Evolutionary conservation across 805 yeast genomes (phyloP).

Genomic region (Barnettozyma populi): DNA sequence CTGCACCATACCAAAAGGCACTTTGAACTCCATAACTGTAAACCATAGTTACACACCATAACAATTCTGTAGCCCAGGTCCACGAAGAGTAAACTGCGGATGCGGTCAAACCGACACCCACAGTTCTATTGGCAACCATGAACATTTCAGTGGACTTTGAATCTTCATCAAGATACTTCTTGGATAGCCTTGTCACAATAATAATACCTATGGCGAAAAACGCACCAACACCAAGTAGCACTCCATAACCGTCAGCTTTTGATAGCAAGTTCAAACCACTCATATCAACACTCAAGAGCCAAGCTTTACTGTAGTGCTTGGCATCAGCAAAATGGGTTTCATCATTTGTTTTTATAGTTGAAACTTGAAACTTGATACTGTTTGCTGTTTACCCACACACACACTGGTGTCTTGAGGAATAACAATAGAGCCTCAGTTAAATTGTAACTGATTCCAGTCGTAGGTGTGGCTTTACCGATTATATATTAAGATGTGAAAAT

Average conservation of each 20-base stretch:
- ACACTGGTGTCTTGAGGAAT: neutral
- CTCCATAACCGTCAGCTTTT: slow-evolving; percentile 35
- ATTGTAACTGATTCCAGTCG: neutral
- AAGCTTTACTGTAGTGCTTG: neutral
- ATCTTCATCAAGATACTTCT: slow-evolving; percentile 31
- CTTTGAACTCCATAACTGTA: slow-evolving; percentile 37
- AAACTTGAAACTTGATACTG: neutral
- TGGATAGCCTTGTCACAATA: slow-evolving; percentile 28
- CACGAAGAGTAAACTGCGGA: slow-evolving; percentile 38
- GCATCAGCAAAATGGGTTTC: neutral
- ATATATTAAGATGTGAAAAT: too few relatives aligned
- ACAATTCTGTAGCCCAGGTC: slow-evolving; percentile 40
- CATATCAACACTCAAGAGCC: slow-evolving; percentile 14
- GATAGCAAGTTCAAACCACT: slow-evolving; percentile 26
- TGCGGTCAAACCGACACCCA: slow-evolving; percentile 35
- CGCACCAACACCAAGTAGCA: slow-evolving; percentile 36
- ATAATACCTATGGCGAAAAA: slow-evolving; percentile 38
- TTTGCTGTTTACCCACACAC: neutral
- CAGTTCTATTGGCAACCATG: slow-evolving; percentile 35
- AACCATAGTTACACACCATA: slow-evolving; percentile 31
- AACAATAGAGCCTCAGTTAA: slow-evolving; percentile 3
- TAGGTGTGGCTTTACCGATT: neutral
- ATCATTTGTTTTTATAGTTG: neutral
- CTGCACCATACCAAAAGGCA: slow-evolving; percentile 30
- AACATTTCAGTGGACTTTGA: slow-evolving; percentile 37